A percentile compares a stretch with the other conserved stretches of the same genome.
These are phyloP conservation scores for Psilocybe sp. DNA, from an alignment of 768 basidiomycete species.

Conservation along the genomic window DNA sequence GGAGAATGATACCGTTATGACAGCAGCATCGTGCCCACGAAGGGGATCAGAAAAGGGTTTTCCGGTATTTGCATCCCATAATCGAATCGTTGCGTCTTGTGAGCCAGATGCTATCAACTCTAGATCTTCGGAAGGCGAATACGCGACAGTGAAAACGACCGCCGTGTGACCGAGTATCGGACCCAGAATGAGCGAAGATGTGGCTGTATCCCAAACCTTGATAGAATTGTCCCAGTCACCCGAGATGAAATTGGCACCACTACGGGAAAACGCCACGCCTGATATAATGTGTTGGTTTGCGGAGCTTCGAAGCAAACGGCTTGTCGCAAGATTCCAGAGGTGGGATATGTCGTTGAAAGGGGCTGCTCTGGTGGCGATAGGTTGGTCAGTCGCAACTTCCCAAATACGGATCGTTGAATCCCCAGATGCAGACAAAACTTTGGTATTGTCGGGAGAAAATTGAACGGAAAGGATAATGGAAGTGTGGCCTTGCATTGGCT, in stretches of 20 bases:
- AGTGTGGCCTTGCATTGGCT: conserved; percentile 14
- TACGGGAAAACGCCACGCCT: no score
- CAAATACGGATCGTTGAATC: conserved; percentile 23
- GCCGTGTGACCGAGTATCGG: conserved; percentile 10
- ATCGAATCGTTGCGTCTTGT: conserved; percentile 14
- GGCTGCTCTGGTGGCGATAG: no score
- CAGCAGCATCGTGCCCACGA: conserved; percentile 11
- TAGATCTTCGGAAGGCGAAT: conserved; percentile 21
- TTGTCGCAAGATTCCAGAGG: neutral
- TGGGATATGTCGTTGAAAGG: no score
- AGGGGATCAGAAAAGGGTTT: neutral
- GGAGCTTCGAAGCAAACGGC: neutral
- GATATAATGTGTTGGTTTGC: neutral
- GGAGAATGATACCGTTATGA: conserved; percentile 20
- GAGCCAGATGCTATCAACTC: conserved; percentile 13
- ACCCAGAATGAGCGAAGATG: no score
- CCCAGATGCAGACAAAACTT: conserved; percentile 18
- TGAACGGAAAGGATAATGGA: conserved; percentile 14
- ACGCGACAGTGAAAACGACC: conserved; percentile 15
- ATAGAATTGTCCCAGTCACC: no score
- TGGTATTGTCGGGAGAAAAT: conserved; percentile 15
- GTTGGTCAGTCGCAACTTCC: conserved; percentile 5
- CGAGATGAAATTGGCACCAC: no score
- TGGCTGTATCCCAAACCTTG: no score
- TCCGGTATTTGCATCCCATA: conserved; percentile 15